phyloP scores from a whole-genome alignment of 805 yeast genomes.

The Starmerella ratchasimensis region DNA sequence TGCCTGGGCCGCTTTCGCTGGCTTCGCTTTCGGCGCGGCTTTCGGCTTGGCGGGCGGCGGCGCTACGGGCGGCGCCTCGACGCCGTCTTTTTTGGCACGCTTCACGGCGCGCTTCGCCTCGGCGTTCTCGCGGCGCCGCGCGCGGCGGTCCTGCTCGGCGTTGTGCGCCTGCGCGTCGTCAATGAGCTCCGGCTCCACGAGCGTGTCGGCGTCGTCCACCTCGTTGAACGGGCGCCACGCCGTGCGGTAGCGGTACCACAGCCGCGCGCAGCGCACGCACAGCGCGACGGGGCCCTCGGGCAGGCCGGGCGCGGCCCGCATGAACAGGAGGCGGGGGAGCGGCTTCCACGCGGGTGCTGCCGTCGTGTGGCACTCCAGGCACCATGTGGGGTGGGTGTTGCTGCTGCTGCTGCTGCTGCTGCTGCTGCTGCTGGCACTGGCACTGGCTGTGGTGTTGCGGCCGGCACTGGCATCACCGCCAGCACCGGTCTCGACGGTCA shows the following conservation, averaged over 20 bases:
- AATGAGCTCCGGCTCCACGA: slow-evolving; percentile 45
- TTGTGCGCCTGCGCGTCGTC: slow-evolving; percentile 34
- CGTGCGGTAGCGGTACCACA: slow-evolving; percentile 85
- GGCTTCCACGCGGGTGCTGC: slow-evolving; percentile 53
- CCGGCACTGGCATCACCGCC: background rate
- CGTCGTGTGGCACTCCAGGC: slow-evolving; percentile 58
- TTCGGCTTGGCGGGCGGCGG: too few species aligned
- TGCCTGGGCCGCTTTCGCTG: background rate
- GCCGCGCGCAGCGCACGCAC: slow-evolving; percentile 72
- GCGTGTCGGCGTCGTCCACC: slow-evolving; percentile 25
- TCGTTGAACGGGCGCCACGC: slow-evolving; percentile 72
- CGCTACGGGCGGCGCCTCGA: background rate
- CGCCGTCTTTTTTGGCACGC: slow-evolving; percentile 4
- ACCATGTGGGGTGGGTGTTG: slow-evolving; percentile 22
- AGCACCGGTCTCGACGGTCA: background rate
- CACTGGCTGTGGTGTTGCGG: background rate
- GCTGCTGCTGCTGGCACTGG: background rate
- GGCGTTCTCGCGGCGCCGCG: slow-evolving; percentile 8
- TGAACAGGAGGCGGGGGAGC: slow-evolving; percentile 44
- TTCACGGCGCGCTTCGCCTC: slow-evolving; percentile 15
- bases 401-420: background rate
- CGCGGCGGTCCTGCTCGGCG: slow-evolving; percentile 22
- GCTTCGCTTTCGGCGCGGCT: background rate
- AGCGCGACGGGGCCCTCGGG: slow-evolving; percentile 40
- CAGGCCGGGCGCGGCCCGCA: slow-evolving; percentile 22